Conservation (phyloP, 495 filamentous ascomycete species). For the Podospora didyma region DNA sequence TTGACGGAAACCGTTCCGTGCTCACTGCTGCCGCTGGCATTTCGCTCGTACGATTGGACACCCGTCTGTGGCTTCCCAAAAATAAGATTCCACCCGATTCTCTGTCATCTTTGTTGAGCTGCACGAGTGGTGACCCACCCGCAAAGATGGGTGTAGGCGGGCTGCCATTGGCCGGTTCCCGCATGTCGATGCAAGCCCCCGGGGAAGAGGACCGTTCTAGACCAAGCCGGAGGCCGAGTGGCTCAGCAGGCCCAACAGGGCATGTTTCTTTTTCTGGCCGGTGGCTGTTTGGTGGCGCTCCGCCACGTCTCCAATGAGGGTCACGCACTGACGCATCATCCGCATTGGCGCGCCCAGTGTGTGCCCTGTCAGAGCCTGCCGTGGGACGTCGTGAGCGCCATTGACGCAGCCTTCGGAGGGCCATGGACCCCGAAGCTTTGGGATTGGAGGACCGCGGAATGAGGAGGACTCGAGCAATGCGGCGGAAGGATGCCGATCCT, state of each 20-base stretch:
- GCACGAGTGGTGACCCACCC: too few species aligned
- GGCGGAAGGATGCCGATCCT: not conserved
- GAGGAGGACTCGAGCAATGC: too few species aligned
- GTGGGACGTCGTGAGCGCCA: not conserved
- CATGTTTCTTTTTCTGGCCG: not conserved
- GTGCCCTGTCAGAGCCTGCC: not conserved
- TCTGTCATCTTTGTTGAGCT: too few species aligned
- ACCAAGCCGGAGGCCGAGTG: not conserved
- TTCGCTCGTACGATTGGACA: too few species aligned
- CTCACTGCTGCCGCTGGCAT: too few species aligned
- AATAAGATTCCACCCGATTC: too few species aligned
- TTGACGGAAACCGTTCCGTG: too few species aligned
- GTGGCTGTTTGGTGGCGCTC: conserved; percentile 14
- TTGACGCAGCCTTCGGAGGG: conserved; percentile 9
- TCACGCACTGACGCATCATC: not conserved
- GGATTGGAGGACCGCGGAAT: conserved; percentile 5
- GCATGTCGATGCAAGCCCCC: not conserved
- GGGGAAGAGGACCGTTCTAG: not conserved
- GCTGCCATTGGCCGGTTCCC: too few species aligned
- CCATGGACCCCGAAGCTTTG: not conserved
- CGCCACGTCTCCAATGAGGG: not conserved
- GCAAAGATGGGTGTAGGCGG: not conserved
- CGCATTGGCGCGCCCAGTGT: not conserved
- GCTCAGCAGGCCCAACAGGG: not conserved
- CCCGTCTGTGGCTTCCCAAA: too few species aligned